Evolutionary conservation across 164 flowering plant species (phyloP), one percentile per base, ranked within the genome.

Genomic region (Sedum album): DNA sequence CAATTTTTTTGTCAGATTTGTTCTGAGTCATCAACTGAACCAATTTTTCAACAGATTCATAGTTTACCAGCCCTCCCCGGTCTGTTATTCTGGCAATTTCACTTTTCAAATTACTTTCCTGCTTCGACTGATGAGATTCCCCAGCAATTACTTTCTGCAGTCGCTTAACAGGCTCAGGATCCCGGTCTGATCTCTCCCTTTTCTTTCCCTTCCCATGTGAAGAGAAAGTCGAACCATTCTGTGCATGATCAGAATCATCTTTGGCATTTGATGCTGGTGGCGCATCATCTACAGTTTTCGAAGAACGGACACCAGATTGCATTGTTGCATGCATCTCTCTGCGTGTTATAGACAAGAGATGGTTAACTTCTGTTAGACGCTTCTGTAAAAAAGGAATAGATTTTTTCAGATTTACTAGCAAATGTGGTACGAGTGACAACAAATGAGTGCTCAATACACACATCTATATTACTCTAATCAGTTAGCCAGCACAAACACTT

Each of bases 291-390:
- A 78, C 68, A 53, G 89, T 81, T 74, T 88, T 90, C n/a, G 97
- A 97, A 80, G 97, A 91, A 65, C 88, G 90, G 30, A 88, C 91
- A 78, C 84, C 91, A 53, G 92, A 76, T 69, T 83, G 93, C 66
- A 77, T 79, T 41, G 87, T 77, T 66, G 80, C 91, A 87, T 91
- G 88, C 99, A 94, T 91, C 77, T 87, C 96, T 84, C 79, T 42
- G 33, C 77, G 78, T 20, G 96, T 86, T 80, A 82, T 90, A 61
- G 80, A 49, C 70, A 94, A 75, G 15, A 91, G 79, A 65, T 85
- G 76, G 77, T 90, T 83, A 78, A 91, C 90, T 82, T 91, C 96
- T 79, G 90, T 88, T 72, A 88, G 97, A 41, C 80, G 88, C 61
- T 90, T 93, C 97, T 91, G 80, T 20, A 68, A 42, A 44, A 70